These are phyloP conservation scores for Podila clonocystis DNA, from an alignment of 192 early-diverging fungal genomes.

Conservation along the genomic window DNA sequence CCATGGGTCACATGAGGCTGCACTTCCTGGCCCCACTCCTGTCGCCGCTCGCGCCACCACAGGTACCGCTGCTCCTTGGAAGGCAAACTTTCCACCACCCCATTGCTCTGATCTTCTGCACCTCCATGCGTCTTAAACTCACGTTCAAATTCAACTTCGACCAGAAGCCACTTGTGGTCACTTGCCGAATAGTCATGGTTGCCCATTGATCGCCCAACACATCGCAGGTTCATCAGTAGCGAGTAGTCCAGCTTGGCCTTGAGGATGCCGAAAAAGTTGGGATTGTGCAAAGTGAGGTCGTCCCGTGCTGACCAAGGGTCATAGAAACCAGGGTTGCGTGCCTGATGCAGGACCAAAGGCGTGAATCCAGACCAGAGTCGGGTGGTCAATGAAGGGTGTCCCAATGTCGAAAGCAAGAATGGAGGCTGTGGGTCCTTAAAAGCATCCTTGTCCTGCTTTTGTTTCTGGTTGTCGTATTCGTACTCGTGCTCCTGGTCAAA, in stretches of 20 bases:
- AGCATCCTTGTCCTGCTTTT: background rate
- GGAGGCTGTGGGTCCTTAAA: constrained; percentile 45
- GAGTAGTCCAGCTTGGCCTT: constrained; percentile 82
- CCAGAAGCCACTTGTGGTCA: constrained; percentile 78
- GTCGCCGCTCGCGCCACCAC: constrained; percentile 43
- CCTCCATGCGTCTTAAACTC: constrained; percentile 13
- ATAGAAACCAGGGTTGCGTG: constrained; percentile 79
- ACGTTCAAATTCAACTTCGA: constrained; percentile 59
- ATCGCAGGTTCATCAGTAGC: constrained; percentile 65
- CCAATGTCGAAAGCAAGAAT: constrained; percentile 23
- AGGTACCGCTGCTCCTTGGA: constrained; percentile 46
- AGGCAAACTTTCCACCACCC: background rate
- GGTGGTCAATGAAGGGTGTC: constrained; percentile 15
- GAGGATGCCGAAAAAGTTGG: constrained; percentile 69
- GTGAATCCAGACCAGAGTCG: constrained; percentile 57
- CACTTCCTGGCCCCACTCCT: constrained; percentile 27
- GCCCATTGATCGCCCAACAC: constrained; percentile 61
- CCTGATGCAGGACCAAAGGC: constrained; percentile 52
- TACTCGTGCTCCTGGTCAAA: constrained; percentile 1
- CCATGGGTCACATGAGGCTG: constrained; percentile 10
- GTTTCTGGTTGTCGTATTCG: constrained; percentile 7
- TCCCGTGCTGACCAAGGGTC: constrained; percentile 72
- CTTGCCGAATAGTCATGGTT: constrained; percentile 72
- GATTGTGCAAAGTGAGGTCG: constrained; percentile 74
- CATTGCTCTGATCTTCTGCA: background rate